Conservation (phyloP, 768 basidiomycete genomes). For the Tulasnella sp. region DNA sequence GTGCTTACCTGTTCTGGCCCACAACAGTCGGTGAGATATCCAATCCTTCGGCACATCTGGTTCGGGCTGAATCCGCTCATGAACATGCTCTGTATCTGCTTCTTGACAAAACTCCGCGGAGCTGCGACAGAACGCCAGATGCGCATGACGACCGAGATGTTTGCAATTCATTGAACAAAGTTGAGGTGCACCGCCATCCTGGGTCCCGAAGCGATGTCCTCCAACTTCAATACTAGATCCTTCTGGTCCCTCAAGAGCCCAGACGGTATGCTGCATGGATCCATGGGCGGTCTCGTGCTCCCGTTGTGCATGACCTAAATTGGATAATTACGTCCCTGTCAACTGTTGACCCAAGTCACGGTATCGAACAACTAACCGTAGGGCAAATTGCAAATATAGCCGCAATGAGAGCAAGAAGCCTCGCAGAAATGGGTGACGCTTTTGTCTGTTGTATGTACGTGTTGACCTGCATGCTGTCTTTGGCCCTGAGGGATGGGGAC, state of each 20-base stretch:
- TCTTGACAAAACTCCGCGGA: slow-evolving; percentile 38
- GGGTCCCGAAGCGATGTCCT: slow-evolving; percentile 17
- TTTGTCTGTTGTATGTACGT: slow-evolving; percentile 18
- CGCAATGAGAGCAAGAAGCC: slow-evolving; percentile 25
- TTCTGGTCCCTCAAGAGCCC: slow-evolving; percentile 28
- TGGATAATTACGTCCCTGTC: neutral
- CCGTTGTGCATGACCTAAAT: slow-evolving; percentile 23
- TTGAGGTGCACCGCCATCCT: slow-evolving; percentile 23
- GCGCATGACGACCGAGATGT: slow-evolving; percentile 31
- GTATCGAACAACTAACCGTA: slow-evolving; percentile 5
- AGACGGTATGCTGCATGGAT: slow-evolving; percentile 31
- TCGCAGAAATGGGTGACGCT: slow-evolving; percentile 33
- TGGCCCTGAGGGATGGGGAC: slow-evolving; percentile 19
- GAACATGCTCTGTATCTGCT: slow-evolving; percentile 54
- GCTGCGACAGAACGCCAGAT: slow-evolving; percentile 27
- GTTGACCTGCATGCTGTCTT: slow-evolving; percentile 19
- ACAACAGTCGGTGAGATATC: slow-evolving; percentile 58
- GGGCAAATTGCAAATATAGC: slow-evolving; percentile 32
- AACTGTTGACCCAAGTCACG: neutral
- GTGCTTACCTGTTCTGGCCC: slow-evolving; percentile 58
- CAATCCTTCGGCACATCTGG: slow-evolving; percentile 57
- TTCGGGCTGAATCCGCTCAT: slow-evolving; percentile 50
- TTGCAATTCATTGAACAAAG: slow-evolving; percentile 20
- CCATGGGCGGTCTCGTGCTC: slow-evolving; percentile 34
- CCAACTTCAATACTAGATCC: slow-evolving; percentile 21